phyloP scores from a whole-genome alignment of 2,329 filamentous ascomycete species.

The Epichloe scottii region DNA sequence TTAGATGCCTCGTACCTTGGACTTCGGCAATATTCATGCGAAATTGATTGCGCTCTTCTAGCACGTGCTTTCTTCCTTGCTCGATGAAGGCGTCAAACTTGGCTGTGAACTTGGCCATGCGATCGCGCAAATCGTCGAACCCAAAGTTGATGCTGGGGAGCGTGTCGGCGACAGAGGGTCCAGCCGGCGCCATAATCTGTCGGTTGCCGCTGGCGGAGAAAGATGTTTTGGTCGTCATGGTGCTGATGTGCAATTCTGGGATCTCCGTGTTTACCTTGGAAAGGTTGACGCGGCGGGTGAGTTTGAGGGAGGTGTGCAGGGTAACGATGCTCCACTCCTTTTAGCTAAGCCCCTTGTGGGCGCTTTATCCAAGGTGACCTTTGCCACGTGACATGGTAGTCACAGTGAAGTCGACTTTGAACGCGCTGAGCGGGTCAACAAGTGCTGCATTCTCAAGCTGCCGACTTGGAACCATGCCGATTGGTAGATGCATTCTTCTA shows the following conservation, averaged over 20 bases:
- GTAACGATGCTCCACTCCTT: no score
- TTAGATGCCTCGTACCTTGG: constrained; percentile 50
- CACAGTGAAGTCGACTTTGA: no score
- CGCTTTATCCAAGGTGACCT: no score
- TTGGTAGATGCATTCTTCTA: no score
- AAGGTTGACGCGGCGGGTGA: no score
- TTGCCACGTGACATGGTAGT: no score
- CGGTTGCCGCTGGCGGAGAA: constrained; percentile 49
- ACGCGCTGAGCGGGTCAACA: no score
- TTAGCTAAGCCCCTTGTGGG: no score
- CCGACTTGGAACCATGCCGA: no score
- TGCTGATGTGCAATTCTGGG: not conserved
- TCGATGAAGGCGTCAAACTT: constrained; percentile 93
- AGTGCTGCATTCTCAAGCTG: no score
- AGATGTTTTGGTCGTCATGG: not conserved
- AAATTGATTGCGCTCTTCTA: constrained; percentile 91
- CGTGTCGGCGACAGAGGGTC: constrained; percentile 58
- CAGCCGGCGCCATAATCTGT: constrained; percentile 43
- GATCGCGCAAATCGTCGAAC: constrained; percentile 87
- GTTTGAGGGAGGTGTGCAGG: no score
- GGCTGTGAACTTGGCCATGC: constrained; percentile 85
- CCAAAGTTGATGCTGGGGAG: constrained; percentile 89
- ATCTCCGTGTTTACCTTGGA: no score
- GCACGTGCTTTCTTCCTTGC: constrained; percentile 71
- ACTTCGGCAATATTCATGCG: constrained; percentile 80